These are phyloP conservation scores for Akanthomyces lecanii DNA, from an alignment of 2,329 filamentous ascomycete genomes.

Conservation along the genomic window DNA sequence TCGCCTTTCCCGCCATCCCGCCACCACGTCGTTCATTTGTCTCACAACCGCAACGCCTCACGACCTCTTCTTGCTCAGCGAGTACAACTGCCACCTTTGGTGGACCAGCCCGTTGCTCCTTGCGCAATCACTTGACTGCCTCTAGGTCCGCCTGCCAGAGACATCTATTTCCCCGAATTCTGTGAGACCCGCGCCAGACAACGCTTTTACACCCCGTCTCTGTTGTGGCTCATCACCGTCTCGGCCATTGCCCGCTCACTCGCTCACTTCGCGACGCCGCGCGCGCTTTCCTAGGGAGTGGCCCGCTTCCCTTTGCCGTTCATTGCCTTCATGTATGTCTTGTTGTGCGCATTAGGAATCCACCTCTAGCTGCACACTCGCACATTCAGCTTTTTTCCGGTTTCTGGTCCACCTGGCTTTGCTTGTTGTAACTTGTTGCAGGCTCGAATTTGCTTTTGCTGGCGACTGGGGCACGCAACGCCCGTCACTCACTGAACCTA, in stretches of 20 bases:
- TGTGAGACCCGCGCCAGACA: slow-evolving; percentile 16
- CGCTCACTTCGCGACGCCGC: slow-evolving; percentile 3
- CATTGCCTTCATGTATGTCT: slow-evolving; percentile 17
- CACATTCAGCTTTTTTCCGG: slow-evolving; percentile 11
- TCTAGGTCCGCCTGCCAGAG: not conserved
- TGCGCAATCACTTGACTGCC: slow-evolving; percentile 7
- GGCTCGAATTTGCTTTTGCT: slow-evolving; percentile 17
- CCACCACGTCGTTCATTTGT: slow-evolving; percentile 10
- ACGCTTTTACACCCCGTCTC: slow-evolving; percentile 11
- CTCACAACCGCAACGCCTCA: slow-evolving; percentile 9
- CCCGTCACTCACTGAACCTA: slow-evolving; percentile 7
- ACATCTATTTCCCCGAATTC: slow-evolving; percentile 14
- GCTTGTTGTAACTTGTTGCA: slow-evolving; percentile 2
- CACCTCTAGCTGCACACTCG: slow-evolving; percentile 16
- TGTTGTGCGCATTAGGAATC: slow-evolving; percentile 15
- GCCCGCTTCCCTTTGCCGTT: slow-evolving; percentile 14
- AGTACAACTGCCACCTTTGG: not conserved
- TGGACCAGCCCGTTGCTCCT: slow-evolving; percentile 10
- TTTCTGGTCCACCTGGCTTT: slow-evolving; percentile 13
- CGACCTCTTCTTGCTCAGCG: slow-evolving; percentile 1
- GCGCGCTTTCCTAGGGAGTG: not conserved
- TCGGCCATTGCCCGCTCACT: slow-evolving; percentile 15
- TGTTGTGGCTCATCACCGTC: slow-evolving; percentile 13
- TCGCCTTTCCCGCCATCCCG: not conserved
- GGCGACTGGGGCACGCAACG: slow-evolving; percentile 11